These are phyloP conservation scores for Suillus alpinus DNA, from an alignment of 768 basidiomycete species.

Conservation along the genomic window DNA sequence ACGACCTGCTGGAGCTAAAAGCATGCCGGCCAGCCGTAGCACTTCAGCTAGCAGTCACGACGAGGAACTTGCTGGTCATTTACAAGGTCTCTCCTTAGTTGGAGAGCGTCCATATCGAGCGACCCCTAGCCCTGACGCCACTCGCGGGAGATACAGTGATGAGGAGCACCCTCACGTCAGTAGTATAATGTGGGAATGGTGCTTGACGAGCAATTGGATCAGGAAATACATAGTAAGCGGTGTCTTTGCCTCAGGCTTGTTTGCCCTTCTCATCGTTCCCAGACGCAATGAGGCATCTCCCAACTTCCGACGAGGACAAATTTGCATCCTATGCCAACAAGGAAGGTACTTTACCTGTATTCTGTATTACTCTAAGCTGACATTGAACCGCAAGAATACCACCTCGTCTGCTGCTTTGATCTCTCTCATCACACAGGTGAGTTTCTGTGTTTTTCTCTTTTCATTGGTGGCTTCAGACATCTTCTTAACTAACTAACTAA, in stretches of 20 bases:
- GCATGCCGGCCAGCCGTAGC: slow-evolving; percentile 89
- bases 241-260: slow-evolving; percentile 7
- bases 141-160: slow-evolving; percentile 52
- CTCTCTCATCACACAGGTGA: too few relatives aligned
- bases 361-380: slow-evolving; percentile 8
- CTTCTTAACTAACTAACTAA: too few relatives aligned
- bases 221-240: slow-evolving; percentile 87
- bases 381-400: slow-evolving; percentile 50
- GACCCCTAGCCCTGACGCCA: slow-evolving; percentile 53
- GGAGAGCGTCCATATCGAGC: slow-evolving; percentile 58
- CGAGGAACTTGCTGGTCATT: slow-evolving; percentile 73
- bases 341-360: slow-evolving; percentile 44
- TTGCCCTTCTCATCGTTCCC: slow-evolving; percentile 13
- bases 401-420: slow-evolving; percentile 84
- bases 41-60: slow-evolving; percentile 87
- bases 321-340: slow-evolving; percentile 55
- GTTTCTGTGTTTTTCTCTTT: too few relatives aligned
- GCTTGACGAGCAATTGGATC: slow-evolving; percentile 89
- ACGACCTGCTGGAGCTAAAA: slow-evolving; percentile 76
- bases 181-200: slow-evolving; percentile 84
- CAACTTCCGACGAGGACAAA: too few relatives aligned
- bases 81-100: slow-evolving; percentile 67
- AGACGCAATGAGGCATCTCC: too few relatives aligned
- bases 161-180: slow-evolving; percentile 57
- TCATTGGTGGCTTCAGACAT: too few relatives aligned